Percentiles rank a stretch among this genome's conserved stretches.
Evolutionary conservation across 495 filamentous ascomycete genomes (phyloP).

Genomic region (Bryoglossum gracile): DNA sequence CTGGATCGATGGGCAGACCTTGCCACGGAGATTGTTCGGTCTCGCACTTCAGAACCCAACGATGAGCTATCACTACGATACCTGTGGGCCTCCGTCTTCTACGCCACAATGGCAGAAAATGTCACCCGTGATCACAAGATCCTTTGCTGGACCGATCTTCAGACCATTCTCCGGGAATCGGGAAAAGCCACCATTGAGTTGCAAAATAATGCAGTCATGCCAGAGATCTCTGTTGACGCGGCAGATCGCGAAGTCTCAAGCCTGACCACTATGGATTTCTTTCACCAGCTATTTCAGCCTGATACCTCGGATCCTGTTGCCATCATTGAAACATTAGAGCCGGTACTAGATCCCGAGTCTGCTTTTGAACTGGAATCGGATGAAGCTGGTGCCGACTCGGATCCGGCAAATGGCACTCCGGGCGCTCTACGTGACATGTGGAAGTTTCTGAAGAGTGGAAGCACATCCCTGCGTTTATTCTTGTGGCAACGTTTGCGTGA

Average conservation of each 20-base stretch:
- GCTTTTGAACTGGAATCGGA: conserved; percentile 30
- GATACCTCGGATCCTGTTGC: conserved; percentile 62
- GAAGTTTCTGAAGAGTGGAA: conserved; percentile 73
- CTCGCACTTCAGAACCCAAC: conserved; percentile 29
- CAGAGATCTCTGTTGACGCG: conserved; percentile 72
- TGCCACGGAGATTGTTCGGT: conserved; percentile 52
- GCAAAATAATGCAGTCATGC: conserved; percentile 81
- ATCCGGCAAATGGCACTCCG: conserved; percentile 32
- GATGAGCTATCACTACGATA: conserved; percentile 54
- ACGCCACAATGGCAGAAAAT: conserved; percentile 60
- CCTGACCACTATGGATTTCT: conserved; percentile 93
- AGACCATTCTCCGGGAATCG: conserved; percentile 35
- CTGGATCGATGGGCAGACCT: conserved; percentile 69
- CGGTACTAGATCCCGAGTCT: conserved; percentile 71
- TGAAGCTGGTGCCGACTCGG: conserved; percentile 9
- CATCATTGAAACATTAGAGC: conserved; percentile 87
- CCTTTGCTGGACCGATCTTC: conserved; percentile 66
- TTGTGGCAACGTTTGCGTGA: conserved; percentile 83
- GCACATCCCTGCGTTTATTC: conserved; percentile 72
- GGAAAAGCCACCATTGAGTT: conserved; percentile 49
- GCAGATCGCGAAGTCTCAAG: conserved; percentile 86
- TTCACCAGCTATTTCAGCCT: conserved; percentile 70
- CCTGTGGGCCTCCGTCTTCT: conserved; percentile 78
- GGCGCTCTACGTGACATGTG: conserved; percentile 62
- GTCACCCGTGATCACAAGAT: conserved; percentile 69